Percentiles rank a stretch among this genome's conserved stretches.
These are phyloP conservation scores for Euphorbia schlechtendalii DNA, from an alignment of 441 rosid genomes.

Conservation along the genomic window DNA sequence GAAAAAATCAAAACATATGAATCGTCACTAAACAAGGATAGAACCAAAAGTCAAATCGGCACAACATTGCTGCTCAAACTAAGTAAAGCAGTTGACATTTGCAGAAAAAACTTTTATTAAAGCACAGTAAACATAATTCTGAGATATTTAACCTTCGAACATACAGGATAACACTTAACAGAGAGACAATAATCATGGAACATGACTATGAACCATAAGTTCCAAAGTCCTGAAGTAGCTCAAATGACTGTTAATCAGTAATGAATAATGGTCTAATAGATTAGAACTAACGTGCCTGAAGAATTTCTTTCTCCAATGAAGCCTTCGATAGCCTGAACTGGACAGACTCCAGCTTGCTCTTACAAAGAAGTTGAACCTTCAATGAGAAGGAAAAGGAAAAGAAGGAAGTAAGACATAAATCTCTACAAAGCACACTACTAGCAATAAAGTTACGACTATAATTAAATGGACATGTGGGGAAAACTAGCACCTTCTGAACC, in stretches of 20 bases:
- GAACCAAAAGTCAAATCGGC: background rate
- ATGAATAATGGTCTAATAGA: background rate
- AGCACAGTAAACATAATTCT: background rate
- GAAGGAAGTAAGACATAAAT: background rate
- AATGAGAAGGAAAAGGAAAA: constrained; percentile 10
- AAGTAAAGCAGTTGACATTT: background rate
- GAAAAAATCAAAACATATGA: background rate
- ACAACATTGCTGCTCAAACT: background rate
- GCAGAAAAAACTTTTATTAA: background rate
- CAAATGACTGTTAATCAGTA: background rate
- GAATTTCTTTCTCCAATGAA: constrained; percentile 68
- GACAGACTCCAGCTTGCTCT: constrained; percentile 72
- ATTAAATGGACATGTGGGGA: background rate
- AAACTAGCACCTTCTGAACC: constrained; percentile 66
- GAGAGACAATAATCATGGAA: background rate
- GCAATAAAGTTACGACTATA: background rate
- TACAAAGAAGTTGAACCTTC: constrained; percentile 90
- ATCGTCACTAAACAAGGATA: background rate
- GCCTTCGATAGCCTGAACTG: constrained; percentile 65
- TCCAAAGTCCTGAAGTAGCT: background rate
- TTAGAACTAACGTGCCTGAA: constrained; percentile 46
- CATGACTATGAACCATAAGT: background rate
- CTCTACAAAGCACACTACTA: background rate
- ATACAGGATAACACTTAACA: background rate
- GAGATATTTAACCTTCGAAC: background rate